Evolutionary conservation across 2,329 filamentous ascomycete genomes (phyloP).

Genomic region (Diaporthe australafricana): DNA sequence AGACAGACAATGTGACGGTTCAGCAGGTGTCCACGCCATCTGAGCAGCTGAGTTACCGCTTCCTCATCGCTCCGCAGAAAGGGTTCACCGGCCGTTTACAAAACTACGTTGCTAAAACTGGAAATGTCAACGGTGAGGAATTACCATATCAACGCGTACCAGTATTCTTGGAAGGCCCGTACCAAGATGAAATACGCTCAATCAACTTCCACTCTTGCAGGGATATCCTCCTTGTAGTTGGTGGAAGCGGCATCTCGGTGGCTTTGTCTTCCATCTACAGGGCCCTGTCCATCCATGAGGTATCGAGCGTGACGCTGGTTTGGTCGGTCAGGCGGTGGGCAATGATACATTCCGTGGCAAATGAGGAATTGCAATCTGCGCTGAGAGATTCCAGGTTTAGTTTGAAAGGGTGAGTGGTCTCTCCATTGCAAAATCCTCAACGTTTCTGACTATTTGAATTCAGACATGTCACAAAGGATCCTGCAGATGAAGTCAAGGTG

Average conservation of each 20-base stretch:
- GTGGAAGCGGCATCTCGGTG: conserved; percentile 14
- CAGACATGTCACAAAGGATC: neutral
- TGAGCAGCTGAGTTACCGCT: conserved; percentile 1
- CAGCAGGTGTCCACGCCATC: neutral
- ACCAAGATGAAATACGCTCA: neutral
- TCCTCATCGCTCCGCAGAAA: conserved; percentile 14
- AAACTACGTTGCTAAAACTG: neutral
- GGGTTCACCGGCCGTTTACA: neutral
- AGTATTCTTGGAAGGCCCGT: conserved; percentile 13
- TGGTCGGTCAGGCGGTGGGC: neutral
- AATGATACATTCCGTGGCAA: conserved; percentile 11
- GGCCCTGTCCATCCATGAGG: neutral
- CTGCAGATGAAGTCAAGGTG: neutral
- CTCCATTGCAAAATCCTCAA: neutral
- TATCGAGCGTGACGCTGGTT: neutral
- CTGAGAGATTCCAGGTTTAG: neutral
- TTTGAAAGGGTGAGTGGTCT: neutral
- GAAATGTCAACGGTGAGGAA: neutral
- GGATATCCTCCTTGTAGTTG: neutral
- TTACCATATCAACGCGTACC: neutral
- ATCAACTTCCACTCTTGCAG: neutral
- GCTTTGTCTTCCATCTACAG: conserved; percentile 4
- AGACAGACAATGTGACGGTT: neutral
- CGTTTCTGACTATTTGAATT: neutral
- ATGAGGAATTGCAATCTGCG: neutral